These are phyloP conservation scores for Phytomonas francai DNA, from an alignment of 208 protist species.

Conservation along the genomic window DNA sequence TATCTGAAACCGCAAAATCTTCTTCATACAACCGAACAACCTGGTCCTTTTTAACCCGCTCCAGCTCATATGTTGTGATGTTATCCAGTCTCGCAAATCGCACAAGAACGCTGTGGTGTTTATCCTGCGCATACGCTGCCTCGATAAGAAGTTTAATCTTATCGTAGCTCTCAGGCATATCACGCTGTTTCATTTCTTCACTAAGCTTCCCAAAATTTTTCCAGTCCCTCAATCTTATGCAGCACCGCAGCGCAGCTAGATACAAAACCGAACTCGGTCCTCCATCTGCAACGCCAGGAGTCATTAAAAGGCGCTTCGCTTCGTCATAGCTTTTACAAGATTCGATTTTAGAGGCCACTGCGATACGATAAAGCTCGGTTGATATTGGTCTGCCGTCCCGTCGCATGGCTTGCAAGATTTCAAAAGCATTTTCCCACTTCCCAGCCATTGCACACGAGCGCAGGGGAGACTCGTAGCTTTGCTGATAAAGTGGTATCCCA, in stretches of 20 bases:
- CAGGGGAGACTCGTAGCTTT: slow-evolving; percentile 66
- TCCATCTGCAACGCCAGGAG: slow-evolving; percentile 25
- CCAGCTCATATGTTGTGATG: slow-evolving; percentile 44
- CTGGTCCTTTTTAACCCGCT: slow-evolving; percentile 30
- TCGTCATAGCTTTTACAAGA: slow-evolving; percentile 19
- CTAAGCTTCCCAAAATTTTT: slow-evolving; percentile 40
- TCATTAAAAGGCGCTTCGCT: slow-evolving; percentile 25
- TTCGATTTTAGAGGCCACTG: slow-evolving; percentile 36
- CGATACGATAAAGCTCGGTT: slow-evolving; percentile 30
- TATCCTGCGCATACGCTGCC: slow-evolving; percentile 37
- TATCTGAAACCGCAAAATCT: slow-evolving; percentile 46
- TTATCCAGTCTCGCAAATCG: slow-evolving; percentile 62
- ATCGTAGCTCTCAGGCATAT: slow-evolving; percentile 56
- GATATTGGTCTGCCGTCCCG: slow-evolving; percentile 48
- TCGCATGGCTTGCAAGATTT: slow-evolving; percentile 39
- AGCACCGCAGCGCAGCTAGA: slow-evolving; percentile 46
- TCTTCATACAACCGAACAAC: slow-evolving; percentile 38
- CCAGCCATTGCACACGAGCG: slow-evolving; percentile 49
- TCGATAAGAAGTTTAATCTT: slow-evolving; percentile 67
- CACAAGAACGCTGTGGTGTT: slow-evolving; percentile 49
- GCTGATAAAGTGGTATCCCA: slow-evolving; percentile 54
- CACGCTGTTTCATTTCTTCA: slow-evolving; percentile 44
- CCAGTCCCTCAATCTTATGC: slow-evolving; percentile 53
- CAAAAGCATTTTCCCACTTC: slow-evolving; percentile 40
- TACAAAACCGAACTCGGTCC: slow-evolving; percentile 27